Conservation (phyloP, 305 asterid species). For the Caryopteris hybrid region DNA sequence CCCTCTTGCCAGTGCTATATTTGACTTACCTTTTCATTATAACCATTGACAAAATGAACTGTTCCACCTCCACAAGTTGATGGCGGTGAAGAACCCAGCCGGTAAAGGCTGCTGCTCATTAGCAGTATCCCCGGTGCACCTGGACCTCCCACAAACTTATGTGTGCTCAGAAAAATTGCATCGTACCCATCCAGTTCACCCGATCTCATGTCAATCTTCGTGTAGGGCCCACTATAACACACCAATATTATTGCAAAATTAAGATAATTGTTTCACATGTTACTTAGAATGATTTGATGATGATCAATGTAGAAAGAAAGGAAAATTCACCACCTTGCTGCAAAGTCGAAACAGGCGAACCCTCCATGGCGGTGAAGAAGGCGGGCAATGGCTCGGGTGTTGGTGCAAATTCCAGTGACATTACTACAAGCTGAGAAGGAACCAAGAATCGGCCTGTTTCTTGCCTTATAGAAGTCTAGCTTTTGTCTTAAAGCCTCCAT, state of each 20-base stretch:
- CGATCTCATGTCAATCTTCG: conserved; percentile 44
- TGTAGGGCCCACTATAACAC: conserved; percentile 34
- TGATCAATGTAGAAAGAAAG: too few relatives aligned
- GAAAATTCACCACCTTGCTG: conserved; percentile 42
- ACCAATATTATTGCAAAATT: too few relatives aligned
- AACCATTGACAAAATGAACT: conserved; percentile 41
- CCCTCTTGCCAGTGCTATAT: too few relatives aligned
- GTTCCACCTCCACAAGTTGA: conserved; percentile 82
- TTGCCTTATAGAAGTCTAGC: conserved; percentile 28
- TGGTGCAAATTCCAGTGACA: conserved; percentile 53
- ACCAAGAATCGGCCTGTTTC: conserved; percentile 48
- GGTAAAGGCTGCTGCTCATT: conserved; percentile 44
- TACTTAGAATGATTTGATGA: too few relatives aligned
- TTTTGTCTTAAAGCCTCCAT: conserved; percentile 38
- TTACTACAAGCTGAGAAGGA: conserved; percentile 84
- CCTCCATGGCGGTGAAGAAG: conserved; percentile 58
- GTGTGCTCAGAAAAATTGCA: conserved; percentile 48
- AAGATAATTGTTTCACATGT: too few relatives aligned
- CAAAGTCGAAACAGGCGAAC: conserved; percentile 64
- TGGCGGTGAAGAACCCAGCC: conserved; percentile 44
- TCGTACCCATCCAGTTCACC: conserved; percentile 40
- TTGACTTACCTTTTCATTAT: conserved; percentile 37
- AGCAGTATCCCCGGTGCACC: conserved; percentile 49
- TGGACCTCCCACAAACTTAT: conserved; percentile 63
- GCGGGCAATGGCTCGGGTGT: conserved; percentile 44